Evolutionary conservation across 2,329 filamentous ascomycete species (phyloP), one percentile per base, ranked within the genome.

Genomic region (Diplodia corticola): DNA sequence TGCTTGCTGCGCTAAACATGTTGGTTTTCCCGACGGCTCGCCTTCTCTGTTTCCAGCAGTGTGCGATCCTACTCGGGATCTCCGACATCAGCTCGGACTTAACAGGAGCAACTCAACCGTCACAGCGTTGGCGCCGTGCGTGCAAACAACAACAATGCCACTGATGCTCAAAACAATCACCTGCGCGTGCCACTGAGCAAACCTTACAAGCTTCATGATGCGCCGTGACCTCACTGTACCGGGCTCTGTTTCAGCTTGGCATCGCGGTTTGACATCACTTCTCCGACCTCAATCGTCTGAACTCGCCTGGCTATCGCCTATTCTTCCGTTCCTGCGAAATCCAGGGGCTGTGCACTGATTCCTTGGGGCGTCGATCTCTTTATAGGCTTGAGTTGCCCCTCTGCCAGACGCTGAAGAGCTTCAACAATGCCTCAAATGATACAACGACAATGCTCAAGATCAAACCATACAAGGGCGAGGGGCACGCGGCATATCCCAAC

Each of bases 211-310:
- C 22, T 22, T 28, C 17, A 20, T 35, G 20, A 49, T 17, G 26
- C 24, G 35, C 15, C 17, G 33, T 48, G 40, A 48, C 55, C 10
- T 28, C 40, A 60, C 20, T 22, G 12, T 12, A n/a, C 44, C 26
- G 17, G 26, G 12, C 15, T 35, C 40, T 35, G 57, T 61, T 61
- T 61, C 57, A 49, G 40, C 57, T 61, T 61, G 57, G 44, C 57
- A 49, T 20, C 35, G n/a, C 44, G 12, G 57, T 49, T 40, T 60
- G 13, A 30, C 35, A 10, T 15, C 26, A 15, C 40, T 30, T 28
- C 28, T 30, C 30, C 20, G n/a, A 48, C 55, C 24, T 61, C 5
- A 20, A 46, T 35, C 44, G 57, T 49, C 28, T 46, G 55, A 20
- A 59, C 33, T 17, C 53, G 53, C 35, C 22, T 15, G 15, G 9